phyloP scores from a whole-genome alignment of 805 yeast genomes.

The Schizosaccharomyces osmophilus region DNA sequence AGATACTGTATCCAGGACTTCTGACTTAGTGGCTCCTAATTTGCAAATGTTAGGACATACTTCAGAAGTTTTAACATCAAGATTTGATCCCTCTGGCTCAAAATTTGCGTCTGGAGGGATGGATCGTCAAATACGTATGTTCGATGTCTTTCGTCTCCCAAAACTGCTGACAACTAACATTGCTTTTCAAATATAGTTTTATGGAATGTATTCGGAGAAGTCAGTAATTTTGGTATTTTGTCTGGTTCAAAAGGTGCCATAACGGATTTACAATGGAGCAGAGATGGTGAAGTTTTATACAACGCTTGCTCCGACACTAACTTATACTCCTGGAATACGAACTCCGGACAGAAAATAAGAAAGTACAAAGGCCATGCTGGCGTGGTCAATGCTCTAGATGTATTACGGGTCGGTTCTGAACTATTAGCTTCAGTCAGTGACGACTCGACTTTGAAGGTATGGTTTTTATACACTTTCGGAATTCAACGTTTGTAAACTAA shows the following conservation, averaged over 20 bases:
- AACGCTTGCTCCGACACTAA: constrained; percentile 40
- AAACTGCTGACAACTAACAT: neutral
- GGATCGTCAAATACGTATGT: constrained; percentile 18
- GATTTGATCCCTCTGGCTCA: constrained; percentile 28
- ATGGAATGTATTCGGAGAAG: constrained; percentile 22
- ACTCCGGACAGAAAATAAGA: constrained; percentile 28
- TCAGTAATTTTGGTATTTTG: constrained; percentile 22
- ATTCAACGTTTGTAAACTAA: too few relatives aligned
- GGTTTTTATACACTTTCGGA: neutral
- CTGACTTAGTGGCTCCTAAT: constrained; percentile 8
- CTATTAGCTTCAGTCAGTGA: constrained; percentile 34
- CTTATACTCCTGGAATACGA: constrained; percentile 36
- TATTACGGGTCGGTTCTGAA: constrained; percentile 13
- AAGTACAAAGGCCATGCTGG: constrained; percentile 28
- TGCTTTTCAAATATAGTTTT: constrained; percentile 11
- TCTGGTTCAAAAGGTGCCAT: constrained; percentile 42
- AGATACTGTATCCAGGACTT: constrained; percentile 9
- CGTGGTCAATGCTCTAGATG: constrained; percentile 31
- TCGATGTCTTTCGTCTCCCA: constrained; percentile 9
- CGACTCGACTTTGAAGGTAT: constrained; percentile 26
- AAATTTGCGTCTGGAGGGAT: constrained; percentile 37
- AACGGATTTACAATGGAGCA: constrained; percentile 33
- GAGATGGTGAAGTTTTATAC: constrained; percentile 19
- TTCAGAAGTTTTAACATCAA: constrained; percentile 26
- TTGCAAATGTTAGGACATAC: constrained; percentile 9